Conservation (phyloP, 257 asterid species). For the Solanum virginianum region DNA sequence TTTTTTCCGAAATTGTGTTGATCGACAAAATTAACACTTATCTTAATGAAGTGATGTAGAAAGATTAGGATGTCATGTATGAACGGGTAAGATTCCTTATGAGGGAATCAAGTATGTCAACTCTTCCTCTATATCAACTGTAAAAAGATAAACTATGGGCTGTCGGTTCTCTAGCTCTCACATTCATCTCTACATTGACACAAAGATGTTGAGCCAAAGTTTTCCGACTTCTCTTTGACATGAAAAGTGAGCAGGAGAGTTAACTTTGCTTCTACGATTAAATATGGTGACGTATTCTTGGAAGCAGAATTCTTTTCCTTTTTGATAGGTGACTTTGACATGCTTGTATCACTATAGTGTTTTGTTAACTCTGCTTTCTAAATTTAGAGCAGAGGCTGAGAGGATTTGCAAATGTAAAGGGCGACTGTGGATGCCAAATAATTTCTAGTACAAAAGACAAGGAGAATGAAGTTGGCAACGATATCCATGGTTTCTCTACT, state of each 20-base stretch:
- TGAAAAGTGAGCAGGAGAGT: neutral
- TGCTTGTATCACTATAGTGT: neutral
- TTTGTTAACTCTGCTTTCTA: neutral
- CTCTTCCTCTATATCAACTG: neutral
- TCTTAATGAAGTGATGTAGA: neutral
- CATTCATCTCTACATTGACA: no score
- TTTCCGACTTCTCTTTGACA: neutral
- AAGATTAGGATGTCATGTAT: no score
- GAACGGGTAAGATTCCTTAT: neutral
- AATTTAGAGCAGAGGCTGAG: conserved; percentile 41
- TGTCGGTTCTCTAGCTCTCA: no score
- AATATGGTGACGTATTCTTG: neutral
- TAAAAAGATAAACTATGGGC: no score
- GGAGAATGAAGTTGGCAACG: conserved; percentile 1
- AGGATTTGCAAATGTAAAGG: conserved; percentile 59
- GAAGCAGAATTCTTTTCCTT: neutral
- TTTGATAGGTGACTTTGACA: neutral
- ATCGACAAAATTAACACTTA: neutral
- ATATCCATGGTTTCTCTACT: neutral
- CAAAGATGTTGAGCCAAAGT: neutral
- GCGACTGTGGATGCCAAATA: conserved; percentile 59
- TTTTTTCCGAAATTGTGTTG: neutral
- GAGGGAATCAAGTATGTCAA: neutral
- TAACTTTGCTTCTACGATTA: neutral
- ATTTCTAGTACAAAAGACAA: neutral